Percentiles rank a stretch among this genome's conserved stretches.
These are phyloP conservation scores for Angomonas ambiguus DNA, from an alignment of 208 protist species.

Conservation along the genomic window DNA sequence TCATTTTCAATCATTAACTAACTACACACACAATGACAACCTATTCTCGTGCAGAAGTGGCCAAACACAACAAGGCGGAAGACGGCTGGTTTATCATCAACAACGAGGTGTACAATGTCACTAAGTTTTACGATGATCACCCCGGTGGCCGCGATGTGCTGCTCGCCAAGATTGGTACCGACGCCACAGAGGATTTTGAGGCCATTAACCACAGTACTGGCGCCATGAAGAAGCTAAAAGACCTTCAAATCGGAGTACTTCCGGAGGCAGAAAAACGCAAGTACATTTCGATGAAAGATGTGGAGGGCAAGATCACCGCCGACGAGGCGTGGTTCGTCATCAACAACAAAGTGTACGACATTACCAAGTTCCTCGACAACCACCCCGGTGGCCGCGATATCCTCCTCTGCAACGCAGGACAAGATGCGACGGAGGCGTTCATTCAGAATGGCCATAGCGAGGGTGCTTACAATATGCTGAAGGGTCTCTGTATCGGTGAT, in stretches of 20 bases:
- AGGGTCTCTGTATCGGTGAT: conserved; percentile 47
- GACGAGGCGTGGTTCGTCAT: conserved; percentile 67
- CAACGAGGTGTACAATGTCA: conserved; percentile 73
- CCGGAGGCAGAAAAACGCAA: conserved; percentile 28
- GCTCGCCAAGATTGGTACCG: conserved; percentile 52
- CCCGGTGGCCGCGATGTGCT: conserved; percentile 77
- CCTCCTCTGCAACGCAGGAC: conserved; percentile 58
- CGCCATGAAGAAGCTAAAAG: conserved; percentile 36
- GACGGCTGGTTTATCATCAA: conserved; percentile 77
- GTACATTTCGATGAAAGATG: conserved; percentile 29
- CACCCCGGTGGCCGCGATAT: conserved; percentile 83
- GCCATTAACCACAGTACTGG: conserved; percentile 50
- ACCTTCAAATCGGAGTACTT: conserved; percentile 45
- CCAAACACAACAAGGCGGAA: conserved; percentile 47
- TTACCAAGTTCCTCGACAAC: conserved; percentile 63
- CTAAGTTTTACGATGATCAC: conserved; percentile 74
- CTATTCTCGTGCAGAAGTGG: conserved; percentile 49
- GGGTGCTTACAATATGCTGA: conserved; percentile 50
- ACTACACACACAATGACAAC: conserved; percentile 16
- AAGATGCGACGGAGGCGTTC: conserved; percentile 67
- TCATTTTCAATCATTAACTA: too few species aligned
- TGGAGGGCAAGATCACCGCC: conserved; percentile 30
- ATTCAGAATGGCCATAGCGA: conserved; percentile 62
- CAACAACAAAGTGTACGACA: conserved; percentile 83
- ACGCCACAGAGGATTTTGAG: conserved; percentile 76